These are phyloP conservation scores for Scheffersomyces titani DNA, from an alignment of 1,139 yeast genomes.

Conservation along the genomic window DNA sequence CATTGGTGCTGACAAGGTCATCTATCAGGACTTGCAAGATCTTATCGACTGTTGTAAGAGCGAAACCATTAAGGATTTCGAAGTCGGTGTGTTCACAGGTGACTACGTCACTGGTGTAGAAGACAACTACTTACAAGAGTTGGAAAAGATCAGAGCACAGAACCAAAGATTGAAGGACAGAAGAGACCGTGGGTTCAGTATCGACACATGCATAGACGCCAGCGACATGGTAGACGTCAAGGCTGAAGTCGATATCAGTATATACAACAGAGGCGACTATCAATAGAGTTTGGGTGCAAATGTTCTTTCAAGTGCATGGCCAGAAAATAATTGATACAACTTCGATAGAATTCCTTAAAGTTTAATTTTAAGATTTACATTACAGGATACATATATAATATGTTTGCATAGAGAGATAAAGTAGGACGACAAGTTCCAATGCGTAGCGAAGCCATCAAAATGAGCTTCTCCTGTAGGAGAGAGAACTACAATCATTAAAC, in stretches of 20 bases:
- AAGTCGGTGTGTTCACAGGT: constrained; percentile 98
- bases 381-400: not conserved
- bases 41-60: constrained; percentile 74
- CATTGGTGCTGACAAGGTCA: constrained; percentile 91
- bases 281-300: constrained; percentile 6
- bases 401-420: not conserved
- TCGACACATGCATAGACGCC: constrained; percentile 49
- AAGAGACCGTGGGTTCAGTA: constrained; percentile 38
- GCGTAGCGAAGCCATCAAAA: too few species aligned
- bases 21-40: constrained; percentile 84
- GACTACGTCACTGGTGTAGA: constrained; percentile 90
- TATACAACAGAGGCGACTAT: constrained; percentile 86
- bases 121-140: constrained; percentile 74
- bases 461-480: not conserved
- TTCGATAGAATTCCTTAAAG: not conserved
- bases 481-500: too few species aligned
- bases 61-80: constrained; percentile 64
- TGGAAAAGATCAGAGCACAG: constrained; percentile 80
- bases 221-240: constrained; percentile 64
- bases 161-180: constrained; percentile 63
- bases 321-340: not conserved
- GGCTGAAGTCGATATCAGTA: constrained; percentile 89
- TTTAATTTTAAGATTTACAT: not conserved
- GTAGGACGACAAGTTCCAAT: not conserved
- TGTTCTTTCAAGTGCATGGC: not conserved